These are phyloP conservation scores for Pseudocercospora musae DNA, from an alignment of 2,329 filamentous ascomycete genomes.

Conservation along the genomic window DNA sequence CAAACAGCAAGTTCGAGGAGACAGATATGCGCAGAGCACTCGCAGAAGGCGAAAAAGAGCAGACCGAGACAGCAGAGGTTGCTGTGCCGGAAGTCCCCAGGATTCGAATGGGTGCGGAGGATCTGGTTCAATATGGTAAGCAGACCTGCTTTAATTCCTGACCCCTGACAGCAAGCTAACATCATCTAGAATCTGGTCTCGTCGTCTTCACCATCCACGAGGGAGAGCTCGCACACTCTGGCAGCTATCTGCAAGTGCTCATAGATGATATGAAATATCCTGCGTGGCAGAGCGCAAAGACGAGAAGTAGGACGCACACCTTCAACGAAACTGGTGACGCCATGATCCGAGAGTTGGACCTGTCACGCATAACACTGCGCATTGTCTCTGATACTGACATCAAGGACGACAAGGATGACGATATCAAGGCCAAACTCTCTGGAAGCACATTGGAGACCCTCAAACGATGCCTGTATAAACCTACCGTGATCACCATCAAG, in stretches of 20 bases:
- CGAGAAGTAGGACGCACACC: slow-evolving; percentile 63
- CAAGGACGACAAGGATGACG: slow-evolving; percentile 65
- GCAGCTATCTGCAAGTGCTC: slow-evolving; percentile 78
- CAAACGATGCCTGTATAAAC: slow-evolving; percentile 80
- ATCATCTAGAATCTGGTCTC: slow-evolving; percentile 70
- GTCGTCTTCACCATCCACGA: slow-evolving; percentile 94
- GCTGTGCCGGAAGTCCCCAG: slow-evolving; percentile 64
- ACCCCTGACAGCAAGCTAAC: not conserved
- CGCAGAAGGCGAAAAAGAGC: slow-evolving; percentile 46
- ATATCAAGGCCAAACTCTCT: slow-evolving; percentile 75
- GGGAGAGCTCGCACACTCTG: slow-evolving; percentile 72
- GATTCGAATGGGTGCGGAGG: slow-evolving; percentile 72
- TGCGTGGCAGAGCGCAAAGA: slow-evolving; percentile 76
- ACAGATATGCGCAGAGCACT: slow-evolving; percentile 45
- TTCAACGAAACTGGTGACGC: slow-evolving; percentile 94
- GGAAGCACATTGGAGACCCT: slow-evolving; percentile 84
- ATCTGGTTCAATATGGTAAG: slow-evolving; percentile 73
- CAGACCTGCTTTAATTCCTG: not conserved
- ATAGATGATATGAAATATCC: slow-evolving; percentile 96
- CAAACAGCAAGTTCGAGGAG: slow-evolving; percentile 33
- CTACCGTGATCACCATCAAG: slow-evolving; percentile 75
- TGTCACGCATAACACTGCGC: slow-evolving; percentile 86
- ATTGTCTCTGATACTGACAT: slow-evolving; percentile 76
- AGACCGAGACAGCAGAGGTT: slow-evolving; percentile 41
- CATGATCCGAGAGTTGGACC: slow-evolving; percentile 94